These are phyloP conservation scores for Zizania palustris DNA, from an alignment of 202 grass and related monocot genomes.

Conservation along the genomic window DNA sequence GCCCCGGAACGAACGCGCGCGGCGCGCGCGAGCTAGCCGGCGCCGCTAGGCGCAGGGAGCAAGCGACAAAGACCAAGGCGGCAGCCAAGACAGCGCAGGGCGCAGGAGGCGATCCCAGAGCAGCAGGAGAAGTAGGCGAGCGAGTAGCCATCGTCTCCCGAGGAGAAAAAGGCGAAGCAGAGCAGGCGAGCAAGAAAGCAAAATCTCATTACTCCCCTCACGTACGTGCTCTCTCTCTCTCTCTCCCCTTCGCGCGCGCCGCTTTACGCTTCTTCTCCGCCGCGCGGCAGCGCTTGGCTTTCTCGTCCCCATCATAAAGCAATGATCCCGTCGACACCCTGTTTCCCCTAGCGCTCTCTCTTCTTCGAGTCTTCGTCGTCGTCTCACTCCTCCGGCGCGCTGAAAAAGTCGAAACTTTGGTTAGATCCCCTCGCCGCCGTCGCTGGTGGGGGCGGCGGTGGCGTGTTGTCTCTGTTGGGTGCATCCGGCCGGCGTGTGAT, in stretches of 20 bases:
- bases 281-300: too few relatives aligned
- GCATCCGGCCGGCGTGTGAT: too few relatives aligned
- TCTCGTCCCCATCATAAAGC: neutral
- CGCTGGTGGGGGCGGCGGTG: too few relatives aligned
- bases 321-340: slow-evolving; percentile 6
- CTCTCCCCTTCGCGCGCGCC: neutral
- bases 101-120: neutral
- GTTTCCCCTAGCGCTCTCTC: neutral
- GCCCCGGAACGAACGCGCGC: too few relatives aligned
- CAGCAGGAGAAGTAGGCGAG: neutral
- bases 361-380: too few relatives aligned
- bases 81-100: neutral
- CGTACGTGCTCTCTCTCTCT: neutral
- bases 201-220: neutral
- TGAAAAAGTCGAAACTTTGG: neutral
- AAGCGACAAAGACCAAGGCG: neutral
- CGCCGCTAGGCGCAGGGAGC: too few relatives aligned
- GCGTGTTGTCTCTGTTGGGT: too few relatives aligned
- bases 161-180: neutral
- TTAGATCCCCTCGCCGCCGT: neutral
- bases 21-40: too few relatives aligned
- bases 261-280: neutral
- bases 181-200: neutral
- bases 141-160: neutral
- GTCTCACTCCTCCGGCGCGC: too few relatives aligned